Percentiles rank a stretch among this genome's conserved stretches.
Conservation (phyloP, 345 rosid species). For the Anacardium occidentale region DNA sequence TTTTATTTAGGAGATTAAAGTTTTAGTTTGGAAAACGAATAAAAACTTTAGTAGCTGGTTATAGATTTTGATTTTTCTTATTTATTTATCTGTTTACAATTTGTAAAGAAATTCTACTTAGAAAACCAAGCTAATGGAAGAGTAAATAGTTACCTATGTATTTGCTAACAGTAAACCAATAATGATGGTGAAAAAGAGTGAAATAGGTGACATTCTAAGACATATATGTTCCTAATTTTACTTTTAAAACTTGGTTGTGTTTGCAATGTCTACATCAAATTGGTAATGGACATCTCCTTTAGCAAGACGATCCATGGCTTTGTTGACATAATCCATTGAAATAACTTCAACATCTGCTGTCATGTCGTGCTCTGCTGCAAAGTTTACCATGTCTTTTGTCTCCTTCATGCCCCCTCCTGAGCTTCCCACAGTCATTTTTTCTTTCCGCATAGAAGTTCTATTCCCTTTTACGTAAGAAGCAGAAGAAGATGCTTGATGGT, state of each 20-base stretch:
- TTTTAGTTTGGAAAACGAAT: too few species aligned
- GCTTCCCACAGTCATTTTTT: not conserved
- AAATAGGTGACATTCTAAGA: too few species aligned
- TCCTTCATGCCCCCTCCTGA: not conserved
- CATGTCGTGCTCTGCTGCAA: not conserved
- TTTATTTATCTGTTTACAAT: not conserved
- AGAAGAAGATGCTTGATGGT: too few species aligned
- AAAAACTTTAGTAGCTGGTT: not conserved
- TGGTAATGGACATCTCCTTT: conserved; percentile 25
- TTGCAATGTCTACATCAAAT: conserved; percentile 32
- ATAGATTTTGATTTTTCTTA: too few species aligned
- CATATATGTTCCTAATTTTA: too few species aligned
- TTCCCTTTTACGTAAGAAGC: too few species aligned
- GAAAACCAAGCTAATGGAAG: not conserved
- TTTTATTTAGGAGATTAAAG: not conserved
- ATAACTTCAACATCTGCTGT: not conserved
- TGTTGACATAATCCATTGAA: conserved; percentile 28
- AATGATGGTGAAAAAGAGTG: too few species aligned
- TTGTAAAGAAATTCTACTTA: not conserved
- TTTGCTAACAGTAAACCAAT: too few species aligned
- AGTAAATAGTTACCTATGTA: too few species aligned
- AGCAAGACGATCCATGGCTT: conserved; percentile 21
- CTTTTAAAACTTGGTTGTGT: not conserved
- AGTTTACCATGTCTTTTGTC: not conserved
- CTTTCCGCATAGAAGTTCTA: not conserved